Evolutionary conservation across 164 flowering plant species (phyloP), one percentile per base, ranked within the genome.

Genomic region (Vitis rotundifolia): DNA sequence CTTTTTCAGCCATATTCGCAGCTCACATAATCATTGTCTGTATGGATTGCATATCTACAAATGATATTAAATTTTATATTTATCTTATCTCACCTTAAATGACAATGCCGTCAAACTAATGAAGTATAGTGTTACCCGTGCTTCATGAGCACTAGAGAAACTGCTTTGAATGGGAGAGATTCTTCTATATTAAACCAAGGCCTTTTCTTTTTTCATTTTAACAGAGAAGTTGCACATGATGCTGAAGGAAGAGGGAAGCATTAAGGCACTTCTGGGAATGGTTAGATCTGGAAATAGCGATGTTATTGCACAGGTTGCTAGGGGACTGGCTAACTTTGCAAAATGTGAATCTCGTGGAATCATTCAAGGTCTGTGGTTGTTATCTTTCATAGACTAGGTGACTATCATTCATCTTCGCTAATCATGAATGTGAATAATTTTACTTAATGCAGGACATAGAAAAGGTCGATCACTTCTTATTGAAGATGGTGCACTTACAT

Each of bases 301-400:
- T 67, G 90, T 92, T 44, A 77, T 85, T 68, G 91, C 94, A 31
- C 98, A 94, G 68, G 82, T 90, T 58, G 98, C 94, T 9, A 80
- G 98, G 74, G 98, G 92, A 73, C 59, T 92, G 69, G 98, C 98
- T 3, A 94, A 94, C 76, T 92, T 91, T 71, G 89, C 97, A 22
- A 94, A 94, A 79, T 92, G 98, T 70, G 98, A 94, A 84, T 84
- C 98, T 12, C 85, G 94, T 53, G 87, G 72, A 80, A 82, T 85
- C 26, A 71, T 78, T 73, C 91, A 90, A 85, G 98, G 98, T 92
- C 66, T 68, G 72, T 59, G 22, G 54, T 47, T 54, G 26, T 56
- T 73, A 10, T 49, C 59, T 62, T 53, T 53, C 28, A 14, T 29
- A 10, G 44, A 48, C 13, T 51, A 72, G 13, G 37, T 51, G 5